Percentiles rank a stretch among this genome's conserved stretches.
These are phyloP conservation scores for Paracamarosporium sp. DNA, from an alignment of 2,329 filamentous ascomycete genomes.

Conservation along the genomic window DNA sequence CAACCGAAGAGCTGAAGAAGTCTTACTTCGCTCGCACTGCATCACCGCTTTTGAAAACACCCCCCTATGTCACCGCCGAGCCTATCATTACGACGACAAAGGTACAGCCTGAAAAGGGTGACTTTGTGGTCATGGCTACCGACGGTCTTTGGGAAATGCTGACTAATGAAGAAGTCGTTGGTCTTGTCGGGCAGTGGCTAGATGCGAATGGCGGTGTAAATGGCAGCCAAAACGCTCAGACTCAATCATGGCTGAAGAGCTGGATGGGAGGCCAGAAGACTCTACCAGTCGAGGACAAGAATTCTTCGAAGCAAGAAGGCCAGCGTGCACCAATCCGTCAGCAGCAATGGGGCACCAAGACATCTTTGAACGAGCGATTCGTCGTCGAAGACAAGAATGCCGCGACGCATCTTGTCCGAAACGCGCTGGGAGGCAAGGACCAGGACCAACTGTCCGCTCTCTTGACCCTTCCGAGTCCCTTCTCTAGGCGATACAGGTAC, in stretches of 20 bases:
- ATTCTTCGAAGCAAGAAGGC: conserved; percentile 54
- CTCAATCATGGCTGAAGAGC: conserved; percentile 71
- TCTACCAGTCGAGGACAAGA: conserved; percentile 76
- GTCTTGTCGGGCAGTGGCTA: conserved; percentile 95
- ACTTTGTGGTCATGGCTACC: conserved; percentile 95
- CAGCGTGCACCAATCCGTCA: conserved; percentile 88
- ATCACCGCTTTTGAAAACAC: conserved; percentile 80
- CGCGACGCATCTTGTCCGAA: conserved; percentile 92
- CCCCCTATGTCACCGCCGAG: conserved; percentile 96
- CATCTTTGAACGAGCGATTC: conserved; percentile 79
- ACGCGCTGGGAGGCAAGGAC: conserved; percentile 92
- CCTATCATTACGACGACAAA: conserved; percentile 93
- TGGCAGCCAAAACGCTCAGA: conserved; percentile 40
- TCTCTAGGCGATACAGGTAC: conserved; percentile 88
- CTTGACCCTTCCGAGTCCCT: conserved; percentile 88
- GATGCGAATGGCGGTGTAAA: conserved; percentile 69
- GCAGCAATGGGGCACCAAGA: conserved; percentile 86
- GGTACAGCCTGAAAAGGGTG: conserved; percentile 85
- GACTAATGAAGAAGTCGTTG: conserved; percentile 96
- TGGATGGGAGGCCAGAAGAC: conserved; percentile 67
- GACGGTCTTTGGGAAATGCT: conserved; percentile 99
- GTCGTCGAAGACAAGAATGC: conserved; percentile 95
- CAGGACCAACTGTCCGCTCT: conserved; percentile 92
- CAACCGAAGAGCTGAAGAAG: conserved; percentile 79
- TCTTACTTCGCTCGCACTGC: conserved; percentile 88